Conservation (phyloP, 352 stramenopile species). For the Pythium sukuiense region DNA sequence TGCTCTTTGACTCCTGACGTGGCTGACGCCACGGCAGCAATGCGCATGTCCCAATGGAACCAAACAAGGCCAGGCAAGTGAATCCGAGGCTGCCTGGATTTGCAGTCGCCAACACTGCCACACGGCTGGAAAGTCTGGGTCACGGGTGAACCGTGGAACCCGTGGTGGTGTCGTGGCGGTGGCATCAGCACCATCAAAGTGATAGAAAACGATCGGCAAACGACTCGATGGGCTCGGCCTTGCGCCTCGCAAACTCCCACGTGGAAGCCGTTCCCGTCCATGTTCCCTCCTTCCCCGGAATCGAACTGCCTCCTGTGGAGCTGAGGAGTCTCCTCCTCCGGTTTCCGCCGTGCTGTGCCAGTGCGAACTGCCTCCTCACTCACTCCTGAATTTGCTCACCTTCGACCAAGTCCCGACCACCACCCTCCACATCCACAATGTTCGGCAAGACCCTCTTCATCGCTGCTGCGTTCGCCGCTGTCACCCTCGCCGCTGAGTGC, state of each 20-base stretch:
- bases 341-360: not conserved
- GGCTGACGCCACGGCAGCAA: not conserved
- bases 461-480: constrained; percentile 17
- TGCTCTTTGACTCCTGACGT: not conserved
- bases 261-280: not conserved
- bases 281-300: not conserved
- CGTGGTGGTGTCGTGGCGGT: not conserved
- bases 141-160: not conserved
- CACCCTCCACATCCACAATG: constrained; percentile 14
- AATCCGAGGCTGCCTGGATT: not conserved
- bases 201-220: not conserved
- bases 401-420: constrained; percentile 18
- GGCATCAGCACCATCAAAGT: not conserved
- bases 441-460: constrained; percentile 21
- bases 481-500: constrained; percentile 7
- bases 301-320: not conserved
- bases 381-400: constrained; percentile 27
- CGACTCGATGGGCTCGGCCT: not conserved
- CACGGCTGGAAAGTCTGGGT: not conserved
- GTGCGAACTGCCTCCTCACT: not conserved
- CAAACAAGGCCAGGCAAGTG: not conserved
- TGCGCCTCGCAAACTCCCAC: not conserved
- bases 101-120: not conserved
- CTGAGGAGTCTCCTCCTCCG: not conserved
- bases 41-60: constrained; percentile 2